Evolutionary conservation across 2,329 filamentous ascomycete species (phyloP).

Genomic region (Botryosphaeria dothidea): DNA sequence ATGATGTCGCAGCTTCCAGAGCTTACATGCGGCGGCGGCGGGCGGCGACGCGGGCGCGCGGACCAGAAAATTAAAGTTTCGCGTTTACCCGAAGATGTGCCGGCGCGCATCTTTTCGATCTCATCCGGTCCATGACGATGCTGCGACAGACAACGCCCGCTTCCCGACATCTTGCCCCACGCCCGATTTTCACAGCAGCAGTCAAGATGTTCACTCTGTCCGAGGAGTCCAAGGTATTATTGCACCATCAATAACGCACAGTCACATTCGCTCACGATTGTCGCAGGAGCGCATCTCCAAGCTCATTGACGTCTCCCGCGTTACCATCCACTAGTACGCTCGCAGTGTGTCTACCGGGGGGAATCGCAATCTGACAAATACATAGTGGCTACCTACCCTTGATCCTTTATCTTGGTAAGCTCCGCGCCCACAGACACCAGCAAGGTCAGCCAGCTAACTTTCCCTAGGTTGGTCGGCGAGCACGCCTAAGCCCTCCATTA

Average conservation of each 20-base stretch:
- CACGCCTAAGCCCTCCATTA: slow-evolving; percentile 81
- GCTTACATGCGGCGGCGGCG: slow-evolving; percentile 6
- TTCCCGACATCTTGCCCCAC: slow-evolving; percentile 7
- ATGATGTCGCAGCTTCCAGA: slow-evolving; percentile 14
- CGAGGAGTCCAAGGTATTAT: slow-evolving; percentile 89
- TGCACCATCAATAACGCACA: slow-evolving; percentile 21
- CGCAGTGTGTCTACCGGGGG: slow-evolving; percentile 6
- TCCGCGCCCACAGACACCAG: not conserved
- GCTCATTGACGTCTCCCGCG: slow-evolving; percentile 90
- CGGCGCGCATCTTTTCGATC: slow-evolving; percentile 18
- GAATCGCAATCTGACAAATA: slow-evolving; percentile 26
- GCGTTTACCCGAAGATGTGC: not conserved
- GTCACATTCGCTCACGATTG: not conserved
- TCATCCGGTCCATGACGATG: slow-evolving; percentile 13
- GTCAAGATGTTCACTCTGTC: slow-evolving; percentile 65
- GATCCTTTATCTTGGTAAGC: slow-evolving; percentile 90
- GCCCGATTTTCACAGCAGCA: not conserved
- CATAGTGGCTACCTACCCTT: slow-evolving; percentile 89
- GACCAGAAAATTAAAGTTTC: not conserved
- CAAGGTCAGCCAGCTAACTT: not conserved
- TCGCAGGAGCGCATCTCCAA: slow-evolving; percentile 94
- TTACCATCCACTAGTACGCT: slow-evolving; percentile 94
- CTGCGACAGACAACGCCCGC: not conserved
- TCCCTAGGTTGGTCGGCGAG: slow-evolving; percentile 89
- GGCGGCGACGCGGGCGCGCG: slow-evolving; percentile 12